These are phyloP conservation scores for Myotisia sp. DNA, from an alignment of 2,329 filamentous ascomycete species.

Conservation along the genomic window DNA sequence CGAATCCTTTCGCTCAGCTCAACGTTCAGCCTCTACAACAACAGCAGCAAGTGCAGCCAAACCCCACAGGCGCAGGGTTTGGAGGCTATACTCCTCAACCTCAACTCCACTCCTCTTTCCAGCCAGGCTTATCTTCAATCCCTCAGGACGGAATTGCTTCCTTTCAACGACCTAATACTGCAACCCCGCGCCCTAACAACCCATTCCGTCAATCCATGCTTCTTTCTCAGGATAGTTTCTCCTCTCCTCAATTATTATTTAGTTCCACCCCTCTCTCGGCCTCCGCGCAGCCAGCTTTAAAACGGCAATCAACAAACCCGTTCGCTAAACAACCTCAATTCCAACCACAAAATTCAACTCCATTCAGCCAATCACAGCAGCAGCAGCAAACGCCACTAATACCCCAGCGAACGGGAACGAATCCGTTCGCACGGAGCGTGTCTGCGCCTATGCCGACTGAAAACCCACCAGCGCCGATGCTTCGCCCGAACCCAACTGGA, in stretches of 20 bases:
- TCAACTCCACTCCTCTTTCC: slow-evolving; percentile 35
- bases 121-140: slow-evolving; percentile 31
- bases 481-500: slow-evolving; percentile 66
- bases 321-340: slow-evolving; percentile 52
- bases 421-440: slow-evolving; percentile 51
- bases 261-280: no score
- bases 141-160: slow-evolving; percentile 36
- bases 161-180: slow-evolving; percentile 29
- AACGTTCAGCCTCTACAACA: slow-evolving; percentile 6
- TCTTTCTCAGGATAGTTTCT: slow-evolving; percentile 35
- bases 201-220: slow-evolving; percentile 90
- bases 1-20: slow-evolving; percentile 23
- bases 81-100: slow-evolving; percentile 64
- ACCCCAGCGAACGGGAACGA: slow-evolving; percentile 53
- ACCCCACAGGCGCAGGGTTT: slow-evolving; percentile 58
- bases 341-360: slow-evolving; percentile 6
- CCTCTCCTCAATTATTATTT: slow-evolving; percentile 24
- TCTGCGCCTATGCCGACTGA: slow-evolving; percentile 27
- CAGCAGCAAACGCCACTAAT: slow-evolving; percentile 34
- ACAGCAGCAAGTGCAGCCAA: slow-evolving; percentile 9
- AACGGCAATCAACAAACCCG: slow-evolving; percentile 65
- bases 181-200: slow-evolving; percentile 54
- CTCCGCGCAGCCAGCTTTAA: slow-evolving; percentile 32
- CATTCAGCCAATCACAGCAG: slow-evolving; percentile 33
- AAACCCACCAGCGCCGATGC: slow-evolving; percentile 24